Base-by-base conservation (phyloP, 2,329 filamentous ascomycete species). In the Alternaria conjuncta region DNA sequence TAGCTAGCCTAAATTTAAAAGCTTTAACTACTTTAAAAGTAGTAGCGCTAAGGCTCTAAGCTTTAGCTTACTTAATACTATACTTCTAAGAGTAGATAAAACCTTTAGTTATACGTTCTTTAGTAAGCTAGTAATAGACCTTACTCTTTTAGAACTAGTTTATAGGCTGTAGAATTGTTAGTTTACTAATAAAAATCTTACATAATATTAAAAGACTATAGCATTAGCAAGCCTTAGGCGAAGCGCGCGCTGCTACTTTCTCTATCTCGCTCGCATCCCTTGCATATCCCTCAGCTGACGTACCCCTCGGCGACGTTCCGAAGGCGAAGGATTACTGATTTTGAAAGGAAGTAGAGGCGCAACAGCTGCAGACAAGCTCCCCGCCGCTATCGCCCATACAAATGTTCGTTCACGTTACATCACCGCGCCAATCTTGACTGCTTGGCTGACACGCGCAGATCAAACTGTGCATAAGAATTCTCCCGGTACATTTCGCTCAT, bases 361-460 rank as follows among this genome's bases (percentile, higher is more conserved):
- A 64, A 47, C 25, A 18, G 20, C 44, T 59, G 59, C 63, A 63
- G 32, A 4, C 15, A 12, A 30, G 47, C 54, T 57, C 54, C n/a
- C 41, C 49, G 25, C 25, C 26, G 44, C 50, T 44, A 32, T 53
- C 45, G 28, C 32, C 15, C 44, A 55, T 30, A 44, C 44, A 55
- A 45, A 43, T 47, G 57, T 57, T 60, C 23, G 61, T 53, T 46
- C 20, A 44, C 13, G 47, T 62, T 54, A 44, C 47, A 59, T 62
- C 47, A 59, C 49, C 21, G 18, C 12, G 13, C 50, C 36, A 36
- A 41, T 32, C 18, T 53, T 36, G 30, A 53, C 20, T 10, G 0
- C 60, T 53, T 47, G 49, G 47, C 62, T 64, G 26, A 64, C 55
- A 36, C 7, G 20, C 12, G 26, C 45, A 64, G 60, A 46, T 15